These are phyloP conservation scores for Trapa bicornis DNA, from an alignment of 345 rosid genomes.

Conservation along the genomic window DNA sequence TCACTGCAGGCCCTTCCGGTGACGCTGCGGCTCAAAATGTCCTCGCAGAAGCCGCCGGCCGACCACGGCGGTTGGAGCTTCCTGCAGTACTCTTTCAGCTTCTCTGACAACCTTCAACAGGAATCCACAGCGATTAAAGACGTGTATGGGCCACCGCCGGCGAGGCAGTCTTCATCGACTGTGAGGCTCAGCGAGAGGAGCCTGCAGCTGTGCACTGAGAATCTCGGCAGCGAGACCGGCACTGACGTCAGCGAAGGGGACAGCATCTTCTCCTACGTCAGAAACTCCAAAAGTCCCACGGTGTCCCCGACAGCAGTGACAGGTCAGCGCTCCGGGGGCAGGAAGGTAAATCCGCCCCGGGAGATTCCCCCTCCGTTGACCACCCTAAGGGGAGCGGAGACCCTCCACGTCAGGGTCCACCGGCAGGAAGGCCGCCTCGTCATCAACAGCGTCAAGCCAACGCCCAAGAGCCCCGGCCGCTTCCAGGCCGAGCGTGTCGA, in stretches of 20 bases:
- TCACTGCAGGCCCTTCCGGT: conserved; percentile 8
- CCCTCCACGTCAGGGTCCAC: conserved; percentile 43
- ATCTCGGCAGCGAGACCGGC: conserved; percentile 38
- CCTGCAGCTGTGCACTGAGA: conserved; percentile 49
- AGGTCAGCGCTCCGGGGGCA: background rate
- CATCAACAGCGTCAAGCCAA: conserved; percentile 35
- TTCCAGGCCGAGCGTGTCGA: conserved; percentile 58
- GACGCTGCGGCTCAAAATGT: conserved; percentile 39
- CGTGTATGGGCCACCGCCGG: conserved; percentile 35
- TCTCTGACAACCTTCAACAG: conserved; percentile 16
- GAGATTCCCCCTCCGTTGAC: conserved; percentile 73
- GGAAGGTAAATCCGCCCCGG: background rate
- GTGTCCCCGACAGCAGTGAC: background rate
- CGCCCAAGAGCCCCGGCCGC: conserved; percentile 15
- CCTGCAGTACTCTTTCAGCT: conserved; percentile 17
- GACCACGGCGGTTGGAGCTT: conserved; percentile 38
- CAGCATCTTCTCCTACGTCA: conserved; percentile 18
- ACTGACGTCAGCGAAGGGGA: conserved; percentile 29
- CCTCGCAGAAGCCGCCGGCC: conserved; percentile 28
- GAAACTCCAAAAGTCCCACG: background rate
- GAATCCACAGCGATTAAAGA: conserved; percentile 10
- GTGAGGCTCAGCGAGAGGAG: conserved; percentile 54
- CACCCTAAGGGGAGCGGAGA: conserved; percentile 41
- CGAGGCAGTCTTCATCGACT: conserved; percentile 23
- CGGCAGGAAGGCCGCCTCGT: conserved; percentile 66